Conservation (phyloP, 768 basidiomycete species). For the Rubroboletus satanas region DNA sequence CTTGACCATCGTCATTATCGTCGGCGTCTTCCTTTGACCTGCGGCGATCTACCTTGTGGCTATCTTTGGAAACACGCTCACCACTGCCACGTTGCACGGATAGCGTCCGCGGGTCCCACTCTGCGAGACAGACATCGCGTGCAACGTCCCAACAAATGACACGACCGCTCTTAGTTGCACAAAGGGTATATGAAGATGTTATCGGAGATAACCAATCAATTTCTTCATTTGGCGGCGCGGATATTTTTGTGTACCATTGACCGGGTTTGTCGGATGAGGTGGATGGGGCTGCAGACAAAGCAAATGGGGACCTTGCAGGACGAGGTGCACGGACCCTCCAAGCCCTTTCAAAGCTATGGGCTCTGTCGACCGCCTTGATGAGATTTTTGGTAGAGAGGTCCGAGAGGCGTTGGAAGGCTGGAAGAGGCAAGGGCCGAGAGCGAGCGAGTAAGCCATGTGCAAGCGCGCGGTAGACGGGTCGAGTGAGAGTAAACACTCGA, state of each 20-base stretch:
- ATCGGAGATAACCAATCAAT: slow-evolving; percentile 78
- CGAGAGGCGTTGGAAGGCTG: slow-evolving; percentile 63
- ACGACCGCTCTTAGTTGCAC: slow-evolving; percentile 70
- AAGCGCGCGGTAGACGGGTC: slow-evolving; percentile 64
- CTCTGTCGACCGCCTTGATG: slow-evolving; percentile 59
- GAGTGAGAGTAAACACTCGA: slow-evolving; percentile 56
- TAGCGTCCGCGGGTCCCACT: slow-evolving; percentile 56
- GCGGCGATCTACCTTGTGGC: slow-evolving; percentile 1
- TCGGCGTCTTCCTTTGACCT: slow-evolving; percentile 9
- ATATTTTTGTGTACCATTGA: slow-evolving; percentile 66
- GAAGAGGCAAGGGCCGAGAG: slow-evolving; percentile 65
- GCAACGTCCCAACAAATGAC: slow-evolving; percentile 77
- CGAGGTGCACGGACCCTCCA: slow-evolving; percentile 59
- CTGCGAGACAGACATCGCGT: slow-evolving; percentile 54
- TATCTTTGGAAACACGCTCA: slow-evolving; percentile 11
- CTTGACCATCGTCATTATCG: slow-evolving; percentile 11
- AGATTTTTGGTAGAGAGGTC: slow-evolving; percentile 63
- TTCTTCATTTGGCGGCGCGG: slow-evolving; percentile 62
- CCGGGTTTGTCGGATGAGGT: slow-evolving; percentile 22
- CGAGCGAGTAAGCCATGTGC: slow-evolving; percentile 58
- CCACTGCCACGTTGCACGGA: not conserved
- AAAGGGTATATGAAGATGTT: slow-evolving; percentile 72
- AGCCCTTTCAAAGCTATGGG: slow-evolving; percentile 54
- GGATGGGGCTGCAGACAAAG: slow-evolving; percentile 22
- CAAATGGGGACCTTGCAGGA: slow-evolving; percentile 38